Evolutionary conservation across 1,139 yeast species (phyloP).

Genomic region (Petasospora fabianii): DNA sequence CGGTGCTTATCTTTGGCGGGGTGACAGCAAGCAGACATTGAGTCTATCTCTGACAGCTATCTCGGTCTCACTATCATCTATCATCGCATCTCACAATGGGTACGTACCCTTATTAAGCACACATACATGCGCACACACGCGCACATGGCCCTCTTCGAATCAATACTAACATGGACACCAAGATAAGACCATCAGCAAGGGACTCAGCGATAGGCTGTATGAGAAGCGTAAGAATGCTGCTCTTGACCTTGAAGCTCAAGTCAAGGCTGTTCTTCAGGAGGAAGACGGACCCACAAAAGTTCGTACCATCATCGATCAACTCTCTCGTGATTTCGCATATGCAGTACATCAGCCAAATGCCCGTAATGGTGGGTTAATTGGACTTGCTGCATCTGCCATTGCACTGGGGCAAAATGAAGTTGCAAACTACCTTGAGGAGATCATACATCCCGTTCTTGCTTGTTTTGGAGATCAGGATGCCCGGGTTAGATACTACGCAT

Average conservation of each 20-base stretch:
- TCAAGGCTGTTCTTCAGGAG: constrained; percentile 65
- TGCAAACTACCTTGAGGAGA: constrained; percentile 72
- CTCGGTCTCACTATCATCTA: too few species aligned
- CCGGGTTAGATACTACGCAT: constrained; percentile 92
- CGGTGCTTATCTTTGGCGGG: too few species aligned
- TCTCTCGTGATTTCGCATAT: constrained; percentile 67
- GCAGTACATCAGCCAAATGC: constrained; percentile 77
- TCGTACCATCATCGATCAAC: constrained; percentile 60
- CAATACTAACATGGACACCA: too few species aligned
- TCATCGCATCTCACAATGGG: too few species aligned
- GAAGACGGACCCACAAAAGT: constrained; percentile 63
- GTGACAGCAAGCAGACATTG: too few species aligned
- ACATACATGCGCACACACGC: too few species aligned
- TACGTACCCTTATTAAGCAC: too few species aligned
- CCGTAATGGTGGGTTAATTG: constrained; percentile 72
- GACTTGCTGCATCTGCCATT: constrained; percentile 72
- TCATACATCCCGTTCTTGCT: constrained; percentile 89
- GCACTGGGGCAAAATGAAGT: constrained; percentile 74
- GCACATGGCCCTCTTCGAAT: too few species aligned
- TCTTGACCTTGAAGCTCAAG: constrained; percentile 76
- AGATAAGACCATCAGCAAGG: constrained; percentile 76
- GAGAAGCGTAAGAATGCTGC: constrained; percentile 96
- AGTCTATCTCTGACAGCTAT: too few species aligned
- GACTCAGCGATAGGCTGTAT: constrained; percentile 83
- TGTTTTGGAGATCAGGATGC: constrained; percentile 98